phyloP scores from a whole-genome alignment of 495 filamentous ascomycete species.

The Recurvomyces mirabilis region DNA sequence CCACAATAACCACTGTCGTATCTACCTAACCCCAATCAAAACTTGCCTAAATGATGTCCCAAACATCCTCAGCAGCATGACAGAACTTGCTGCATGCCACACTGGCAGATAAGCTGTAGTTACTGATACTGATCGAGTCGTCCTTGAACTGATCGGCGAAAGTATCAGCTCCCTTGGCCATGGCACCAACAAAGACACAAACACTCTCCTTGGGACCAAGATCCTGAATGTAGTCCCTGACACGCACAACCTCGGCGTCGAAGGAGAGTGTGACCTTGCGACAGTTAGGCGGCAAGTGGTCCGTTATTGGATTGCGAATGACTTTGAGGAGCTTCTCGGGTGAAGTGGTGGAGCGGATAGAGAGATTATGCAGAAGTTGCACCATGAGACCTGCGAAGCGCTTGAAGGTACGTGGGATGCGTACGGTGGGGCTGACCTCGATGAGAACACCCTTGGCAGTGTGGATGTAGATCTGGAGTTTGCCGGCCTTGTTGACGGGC shows the following conservation, averaged over 20 bases:
- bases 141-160: constrained; percentile 92
- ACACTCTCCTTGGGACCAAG: constrained; percentile 77
- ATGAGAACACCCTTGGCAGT: constrained; percentile 94
- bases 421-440: constrained; percentile 91
- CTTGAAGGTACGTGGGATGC: constrained; percentile 96
- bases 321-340: constrained; percentile 96
- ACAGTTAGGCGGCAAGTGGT: constrained; percentile 93
- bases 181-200: constrained; percentile 94
- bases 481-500: constrained; percentile 94
- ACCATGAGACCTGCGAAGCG: constrained; percentile 98
- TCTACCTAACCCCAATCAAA: background rate
- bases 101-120: constrained; percentile 90
- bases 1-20: background rate
- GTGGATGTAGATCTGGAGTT: constrained; percentile 95
- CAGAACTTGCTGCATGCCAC: constrained; percentile 99
- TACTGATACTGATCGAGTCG: constrained; percentile 95
- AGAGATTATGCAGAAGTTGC: constrained; percentile 90
- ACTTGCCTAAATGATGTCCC: constrained; percentile 64
- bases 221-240: constrained; percentile 73
- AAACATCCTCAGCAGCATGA: constrained; percentile 92
- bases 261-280: constrained; percentile 93
- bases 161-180: constrained; percentile 92
- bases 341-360: constrained; percentile 88
- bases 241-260: constrained; percentile 75
- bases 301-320: constrained; percentile 93